Percentiles rank a stretch among this genome's conserved stretches.
Conservation (phyloP, 441 rosid species). For the Adansonia rubrostipa region DNA sequence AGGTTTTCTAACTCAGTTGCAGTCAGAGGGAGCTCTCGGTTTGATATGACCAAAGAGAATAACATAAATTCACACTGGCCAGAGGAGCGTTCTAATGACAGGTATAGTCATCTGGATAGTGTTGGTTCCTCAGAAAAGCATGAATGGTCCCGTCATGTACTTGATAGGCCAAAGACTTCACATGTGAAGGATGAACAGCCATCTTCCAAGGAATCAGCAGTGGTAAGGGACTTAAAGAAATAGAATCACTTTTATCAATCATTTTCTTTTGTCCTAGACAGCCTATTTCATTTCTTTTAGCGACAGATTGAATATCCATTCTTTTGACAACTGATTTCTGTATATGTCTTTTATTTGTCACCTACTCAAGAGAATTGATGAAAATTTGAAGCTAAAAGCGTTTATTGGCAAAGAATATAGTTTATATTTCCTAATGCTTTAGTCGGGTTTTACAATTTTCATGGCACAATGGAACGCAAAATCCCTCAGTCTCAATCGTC, state of each 20-base stretch:
- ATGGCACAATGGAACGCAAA: too few species aligned
- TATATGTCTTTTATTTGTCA: too few species aligned
- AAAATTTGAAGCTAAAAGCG: too few species aligned
- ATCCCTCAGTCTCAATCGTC: too few species aligned
- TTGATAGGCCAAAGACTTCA: slow-evolving; percentile 46
- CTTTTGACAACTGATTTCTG: background rate
- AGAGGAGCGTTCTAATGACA: slow-evolving; percentile 43
- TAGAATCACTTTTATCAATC: background rate
- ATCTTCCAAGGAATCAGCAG: slow-evolving; percentile 40
- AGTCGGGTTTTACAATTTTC: too few species aligned
- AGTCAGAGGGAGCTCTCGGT: slow-evolving; percentile 61
- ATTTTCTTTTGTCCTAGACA: background rate
- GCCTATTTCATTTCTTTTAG: slow-evolving; percentile 10
- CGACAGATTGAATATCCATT: background rate
- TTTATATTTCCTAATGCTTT: too few species aligned
- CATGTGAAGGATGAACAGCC: slow-evolving; percentile 47
- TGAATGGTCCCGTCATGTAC: slow-evolving; percentile 58
- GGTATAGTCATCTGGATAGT: slow-evolving; percentile 31
- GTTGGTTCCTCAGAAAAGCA: slow-evolving; percentile 41
- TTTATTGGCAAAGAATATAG: too few species aligned
- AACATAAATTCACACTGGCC: slow-evolving; percentile 44
- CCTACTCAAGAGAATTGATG: too few species aligned
- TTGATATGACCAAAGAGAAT: slow-evolving; percentile 48
- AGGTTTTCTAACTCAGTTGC: slow-evolving; percentile 81
- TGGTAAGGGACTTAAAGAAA: slow-evolving; percentile 43